Percentiles rank a stretch among this genome's conserved stretches.
These are phyloP conservation scores for Boletellus ananiceps DNA, from an alignment of 768 basidiomycete species.

Conservation along the genomic window DNA sequence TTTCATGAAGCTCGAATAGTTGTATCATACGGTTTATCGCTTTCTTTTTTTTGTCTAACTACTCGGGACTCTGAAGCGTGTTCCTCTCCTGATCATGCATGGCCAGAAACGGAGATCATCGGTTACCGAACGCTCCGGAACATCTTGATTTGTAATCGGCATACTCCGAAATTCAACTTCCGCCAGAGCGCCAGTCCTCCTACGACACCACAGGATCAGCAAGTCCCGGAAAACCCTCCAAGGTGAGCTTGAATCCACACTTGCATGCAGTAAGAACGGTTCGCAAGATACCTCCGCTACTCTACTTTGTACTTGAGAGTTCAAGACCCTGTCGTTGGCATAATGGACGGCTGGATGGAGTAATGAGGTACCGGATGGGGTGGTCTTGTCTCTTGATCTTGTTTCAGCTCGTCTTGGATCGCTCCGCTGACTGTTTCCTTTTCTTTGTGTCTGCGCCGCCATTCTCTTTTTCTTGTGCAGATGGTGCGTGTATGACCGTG, in stretches of 20 bases:
- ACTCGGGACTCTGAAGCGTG: too few species aligned
- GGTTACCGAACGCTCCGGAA: conserved; percentile 1
- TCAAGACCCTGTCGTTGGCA: conserved; percentile 11
- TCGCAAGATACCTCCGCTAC: conserved; percentile 6
- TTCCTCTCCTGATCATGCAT: too few species aligned
- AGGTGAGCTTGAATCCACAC: conserved; percentile 49
- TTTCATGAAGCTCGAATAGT: too few species aligned
- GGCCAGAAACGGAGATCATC: too few species aligned
- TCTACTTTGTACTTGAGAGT: not conserved
- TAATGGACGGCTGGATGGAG: conserved; percentile 41
- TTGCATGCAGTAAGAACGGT: conserved; percentile 9
- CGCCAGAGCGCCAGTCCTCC: conserved; percentile 7
- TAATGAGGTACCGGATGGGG: conserved; percentile 34
- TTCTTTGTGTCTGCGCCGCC: not conserved
- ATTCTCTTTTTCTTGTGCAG: conserved; percentile 2
- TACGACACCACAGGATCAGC: conserved; percentile 18
- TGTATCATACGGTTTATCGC: too few species aligned
- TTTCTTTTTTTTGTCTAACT: too few species aligned
- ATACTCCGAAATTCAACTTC: conserved; percentile 26
- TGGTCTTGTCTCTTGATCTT: conserved; percentile 9
- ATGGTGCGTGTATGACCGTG: conserved; percentile 21
- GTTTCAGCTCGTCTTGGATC: conserved; percentile 5
- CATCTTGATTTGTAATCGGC: conserved; percentile 17
- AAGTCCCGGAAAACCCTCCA: conserved; percentile 44
- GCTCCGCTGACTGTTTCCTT: conserved; percentile 15